A percentile compares a stretch with the other conserved stretches of the same genome.
phyloP scores from a whole-genome alignment of 2,329 filamentous ascomycete species.

The Fusarium xylarioides region DNA sequence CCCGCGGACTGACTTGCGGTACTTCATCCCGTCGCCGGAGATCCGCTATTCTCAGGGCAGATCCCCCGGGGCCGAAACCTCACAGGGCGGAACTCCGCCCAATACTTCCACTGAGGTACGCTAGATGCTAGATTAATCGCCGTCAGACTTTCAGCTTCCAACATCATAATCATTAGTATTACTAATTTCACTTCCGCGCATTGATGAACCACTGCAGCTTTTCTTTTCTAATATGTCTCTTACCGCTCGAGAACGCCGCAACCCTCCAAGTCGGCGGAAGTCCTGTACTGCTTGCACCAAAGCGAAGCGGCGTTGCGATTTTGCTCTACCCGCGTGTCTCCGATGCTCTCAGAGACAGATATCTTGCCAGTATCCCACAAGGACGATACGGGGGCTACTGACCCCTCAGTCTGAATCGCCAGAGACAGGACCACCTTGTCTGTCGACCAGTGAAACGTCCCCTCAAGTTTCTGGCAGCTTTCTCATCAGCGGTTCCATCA shows the following conservation, averaged over 20 bases:
- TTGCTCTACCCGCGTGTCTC: constrained; percentile 59
- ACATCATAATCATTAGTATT: neutral
- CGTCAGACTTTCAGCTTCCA: neutral
- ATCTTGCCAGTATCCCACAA: constrained; percentile 56
- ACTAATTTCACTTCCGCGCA: neutral
- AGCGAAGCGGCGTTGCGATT: constrained; percentile 66
- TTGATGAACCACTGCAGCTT: neutral
- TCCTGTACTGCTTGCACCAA: constrained; percentile 66
- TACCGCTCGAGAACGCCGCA: constrained; percentile 50
- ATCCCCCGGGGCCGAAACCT: neutral
- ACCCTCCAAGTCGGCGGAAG: constrained; percentile 61
- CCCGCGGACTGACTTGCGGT: neutral
- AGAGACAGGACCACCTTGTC: constrained; percentile 9
- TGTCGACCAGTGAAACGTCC: constrained; percentile 7
- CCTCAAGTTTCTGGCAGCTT: neutral
- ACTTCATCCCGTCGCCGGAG: constrained; percentile 3
- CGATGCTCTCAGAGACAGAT: constrained; percentile 61
- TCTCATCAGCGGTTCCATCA: neutral
- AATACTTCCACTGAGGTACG: constrained; percentile 1
- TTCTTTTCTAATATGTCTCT: constrained; percentile 39
- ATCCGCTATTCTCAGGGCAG: constrained; percentile 11
- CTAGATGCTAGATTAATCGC: neutral
- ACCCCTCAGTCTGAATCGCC: neutral
- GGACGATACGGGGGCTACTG: neutral
- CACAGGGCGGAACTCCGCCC: constrained; percentile 44